Percentiles rank a stretch among this genome's conserved stretches.
These are phyloP conservation scores for Mycena filopes DNA, from an alignment of 768 basidiomycete genomes.

Conservation along the genomic window DNA sequence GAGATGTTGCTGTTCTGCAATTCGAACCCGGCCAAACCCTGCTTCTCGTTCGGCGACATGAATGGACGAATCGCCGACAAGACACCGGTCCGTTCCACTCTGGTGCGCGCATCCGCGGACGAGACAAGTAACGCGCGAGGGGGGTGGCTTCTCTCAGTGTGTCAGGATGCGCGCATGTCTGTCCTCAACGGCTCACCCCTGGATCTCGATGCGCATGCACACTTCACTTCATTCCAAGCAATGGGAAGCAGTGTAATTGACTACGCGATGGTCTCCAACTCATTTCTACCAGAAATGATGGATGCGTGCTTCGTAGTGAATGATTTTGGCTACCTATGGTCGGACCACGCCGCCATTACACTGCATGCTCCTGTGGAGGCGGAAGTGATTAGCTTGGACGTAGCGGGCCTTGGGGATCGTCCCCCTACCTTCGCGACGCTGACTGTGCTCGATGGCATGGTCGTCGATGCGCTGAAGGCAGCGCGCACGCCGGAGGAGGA, in stretches of 20 bases:
- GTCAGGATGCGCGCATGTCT: neutral
- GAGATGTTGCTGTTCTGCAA: neutral
- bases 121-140: neutral
- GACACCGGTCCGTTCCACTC: neutral
- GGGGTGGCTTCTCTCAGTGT: neutral
- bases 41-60: neutral
- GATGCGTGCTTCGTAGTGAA: too few relatives aligned
- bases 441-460: too few relatives aligned
- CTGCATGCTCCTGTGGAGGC: too few relatives aligned
- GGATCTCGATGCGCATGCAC: neutral
- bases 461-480: too few relatives aligned
- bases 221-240: slow-evolving; percentile 4
- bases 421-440: too few relatives aligned
- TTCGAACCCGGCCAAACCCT: neutral
- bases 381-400: too few relatives aligned
- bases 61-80: neutral
- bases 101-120: neutral
- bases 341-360: too few relatives aligned
- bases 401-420: too few relatives aligned
- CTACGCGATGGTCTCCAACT: too few relatives aligned
- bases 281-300: too few relatives aligned
- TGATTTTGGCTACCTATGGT: too few relatives aligned
- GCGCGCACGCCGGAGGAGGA: too few relatives aligned
- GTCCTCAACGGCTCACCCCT: neutral
- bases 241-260: neutral